phyloP scores from a whole-genome alignment of 176 grass and related monocot species.

The Eragrostis curvula region DNA sequence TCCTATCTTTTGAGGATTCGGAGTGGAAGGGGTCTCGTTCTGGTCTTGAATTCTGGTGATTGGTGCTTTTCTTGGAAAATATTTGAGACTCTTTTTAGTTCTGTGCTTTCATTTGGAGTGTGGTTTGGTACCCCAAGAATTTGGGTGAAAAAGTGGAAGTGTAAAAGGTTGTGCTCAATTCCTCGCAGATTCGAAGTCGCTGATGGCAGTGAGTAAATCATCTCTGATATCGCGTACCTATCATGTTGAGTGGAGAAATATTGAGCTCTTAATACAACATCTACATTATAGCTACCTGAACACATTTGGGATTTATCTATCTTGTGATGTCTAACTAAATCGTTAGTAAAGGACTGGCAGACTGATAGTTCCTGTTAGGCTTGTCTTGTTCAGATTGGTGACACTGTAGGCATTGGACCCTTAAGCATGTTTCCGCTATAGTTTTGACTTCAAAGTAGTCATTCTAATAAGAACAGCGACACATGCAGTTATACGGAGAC shows the following conservation, averaged over 20 bases:
- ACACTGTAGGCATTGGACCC: not conserved
- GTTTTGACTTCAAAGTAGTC: not conserved
- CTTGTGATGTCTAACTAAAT: slow-evolving; percentile 16
- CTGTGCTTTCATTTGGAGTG: slow-evolving; percentile 24
- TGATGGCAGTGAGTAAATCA: slow-evolving; percentile 65
- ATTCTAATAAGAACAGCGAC: not conserved
- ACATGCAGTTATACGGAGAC: not conserved
- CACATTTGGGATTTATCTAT: not conserved
- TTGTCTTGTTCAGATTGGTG: slow-evolving; percentile 1
- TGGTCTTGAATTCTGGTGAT: slow-evolving; percentile 11
- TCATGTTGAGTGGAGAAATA: slow-evolving; percentile 25
- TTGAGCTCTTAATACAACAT: not conserved
- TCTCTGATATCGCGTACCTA: slow-evolving; percentile 13
- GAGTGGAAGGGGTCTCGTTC: slow-evolving; percentile 11
- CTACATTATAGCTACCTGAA: slow-evolving; percentile 1
- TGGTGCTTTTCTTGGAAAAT: not conserved
- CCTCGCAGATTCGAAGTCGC: not conserved
- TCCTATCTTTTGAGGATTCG: slow-evolving; percentile 23
- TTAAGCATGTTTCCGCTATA: not conserved
- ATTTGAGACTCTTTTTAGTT: slow-evolving; percentile 3
- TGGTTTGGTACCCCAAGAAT: not conserved
- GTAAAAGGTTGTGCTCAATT: not conserved
- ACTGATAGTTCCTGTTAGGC: not conserved
- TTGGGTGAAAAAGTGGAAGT: slow-evolving; percentile 23
- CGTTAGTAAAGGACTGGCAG: not conserved